Percentiles rank a stretch among this genome's conserved stretches.
phyloP scores from a whole-genome alignment of 345 rosid genomes.

The Hibiscus trionum region DNA sequence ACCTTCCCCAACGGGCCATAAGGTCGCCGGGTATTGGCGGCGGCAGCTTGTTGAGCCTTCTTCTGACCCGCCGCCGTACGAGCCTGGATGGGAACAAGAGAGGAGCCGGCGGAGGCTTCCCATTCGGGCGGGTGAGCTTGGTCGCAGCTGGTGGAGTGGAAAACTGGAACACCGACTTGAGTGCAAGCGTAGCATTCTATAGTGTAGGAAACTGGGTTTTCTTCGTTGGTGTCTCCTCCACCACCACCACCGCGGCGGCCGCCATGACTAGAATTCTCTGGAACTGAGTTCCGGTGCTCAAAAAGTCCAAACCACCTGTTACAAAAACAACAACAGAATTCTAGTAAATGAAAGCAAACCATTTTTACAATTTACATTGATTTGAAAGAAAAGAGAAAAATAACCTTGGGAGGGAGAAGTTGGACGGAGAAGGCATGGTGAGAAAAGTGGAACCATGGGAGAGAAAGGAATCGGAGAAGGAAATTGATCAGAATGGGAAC shows the following conservation, averaged over 20 bases:
- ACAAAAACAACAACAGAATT: background rate
- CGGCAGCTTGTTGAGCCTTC: conserved; percentile 9
- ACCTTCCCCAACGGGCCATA: conserved; percentile 33
- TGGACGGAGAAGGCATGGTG: conserved; percentile 33
- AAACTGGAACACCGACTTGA: conserved; percentile 83
- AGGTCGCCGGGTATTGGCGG: conserved; percentile 6
- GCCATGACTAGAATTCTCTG: background rate
- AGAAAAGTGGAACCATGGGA: conserved; percentile 31
- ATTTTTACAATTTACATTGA: background rate
- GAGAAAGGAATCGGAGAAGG: conserved; percentile 18
- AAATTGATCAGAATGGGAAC: background rate
- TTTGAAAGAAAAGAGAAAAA: conserved; percentile 5
- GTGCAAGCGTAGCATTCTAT: conserved; percentile 63
- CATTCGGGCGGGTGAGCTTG: conserved; percentile 77
- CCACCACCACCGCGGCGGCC: background rate
- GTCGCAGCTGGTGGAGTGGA: conserved; percentile 97
- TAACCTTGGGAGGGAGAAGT: conserved; percentile 27
- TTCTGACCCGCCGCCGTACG: conserved; percentile 11
- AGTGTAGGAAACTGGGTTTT: background rate
- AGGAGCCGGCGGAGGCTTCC: conserved; percentile 95
- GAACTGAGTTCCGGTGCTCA: background rate
- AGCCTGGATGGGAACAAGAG: conserved; percentile 72
- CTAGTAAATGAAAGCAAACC: background rate
- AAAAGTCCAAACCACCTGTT: conserved; percentile 31
- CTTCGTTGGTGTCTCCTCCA: background rate